Evolutionary conservation across 108 stramenopile species (phyloP), one percentile per base, ranked within the genome.

Genomic region (Conticribra guillardii): DNA sequence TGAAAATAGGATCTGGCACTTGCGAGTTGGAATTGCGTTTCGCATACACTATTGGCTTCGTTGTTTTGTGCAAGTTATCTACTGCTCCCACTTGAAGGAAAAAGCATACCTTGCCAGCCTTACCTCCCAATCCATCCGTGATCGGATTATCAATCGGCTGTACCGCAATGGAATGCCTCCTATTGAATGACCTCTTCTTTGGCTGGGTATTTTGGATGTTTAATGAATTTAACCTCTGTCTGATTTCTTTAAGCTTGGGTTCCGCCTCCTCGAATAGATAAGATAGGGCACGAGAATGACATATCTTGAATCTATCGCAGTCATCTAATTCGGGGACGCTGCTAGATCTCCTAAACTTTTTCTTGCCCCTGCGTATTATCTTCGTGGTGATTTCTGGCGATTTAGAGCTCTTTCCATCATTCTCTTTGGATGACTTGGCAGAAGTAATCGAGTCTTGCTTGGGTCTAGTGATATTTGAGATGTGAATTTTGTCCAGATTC

Each of bases 261-360:
- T 57, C 69, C n/a, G 69, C 77, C 44, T 79, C 77, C 16, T 64
- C 77, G 33, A 79, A 79, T 1, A 79, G 18, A 1, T n/a, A 27
- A 15, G 77, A 48, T 9, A 79, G 21, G 14, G 26, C 30, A 11
- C 30, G 34, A 17, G 77, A 79, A 44, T 79, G 77, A 11, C 53
- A 56, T 32, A 59, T 32, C 32, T 68, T 71, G 30, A 60, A 22
- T 11, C 54, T 34, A 19, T 49, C 31, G 1, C 47, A 56, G 29
- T 65, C 58, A 31, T 52, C 60, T 33, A 19, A 33, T 19, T 54
- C 61, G 8, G 56, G 53, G 61, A 30, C 54, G 44, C 60, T 61
- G 26, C 52, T 58, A 23, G 58, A 24, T 18, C 70, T 49, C 5
- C 34, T 3, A 1, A 28, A 48, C 27, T 32, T 50, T 34, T 26